Conservation (phyloP, 1,284 basidiomycete species). For the Marasmius fiardii region DNA sequence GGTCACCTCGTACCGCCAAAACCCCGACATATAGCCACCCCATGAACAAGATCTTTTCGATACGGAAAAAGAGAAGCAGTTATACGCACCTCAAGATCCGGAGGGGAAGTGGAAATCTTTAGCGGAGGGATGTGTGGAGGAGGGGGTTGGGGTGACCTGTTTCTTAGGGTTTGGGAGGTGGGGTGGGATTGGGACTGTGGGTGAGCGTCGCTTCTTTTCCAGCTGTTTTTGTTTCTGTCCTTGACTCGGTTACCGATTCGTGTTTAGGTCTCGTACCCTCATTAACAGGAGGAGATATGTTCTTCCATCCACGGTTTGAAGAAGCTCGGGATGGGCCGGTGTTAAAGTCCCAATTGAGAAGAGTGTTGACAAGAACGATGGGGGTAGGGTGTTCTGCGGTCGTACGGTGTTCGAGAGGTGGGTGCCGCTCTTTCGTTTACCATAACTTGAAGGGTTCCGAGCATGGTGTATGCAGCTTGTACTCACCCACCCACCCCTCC, state of each 20-base stretch:
- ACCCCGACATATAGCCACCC: too few relatives aligned
- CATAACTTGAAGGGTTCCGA: too few relatives aligned
- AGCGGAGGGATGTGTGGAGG: conserved; percentile 85
- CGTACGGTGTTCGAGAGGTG: conserved; percentile 86
- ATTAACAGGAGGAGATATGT: conserved; percentile 89
- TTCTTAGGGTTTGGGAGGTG: too few relatives aligned
- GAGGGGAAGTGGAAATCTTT: conserved; percentile 78
- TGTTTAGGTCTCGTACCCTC: conserved; percentile 60
- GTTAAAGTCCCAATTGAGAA: conserved; percentile 71
- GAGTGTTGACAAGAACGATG: conserved; percentile 70
- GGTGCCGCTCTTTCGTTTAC: too few relatives aligned
- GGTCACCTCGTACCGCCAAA: too few relatives aligned
- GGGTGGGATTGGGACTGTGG: too few relatives aligned
- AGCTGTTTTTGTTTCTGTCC: conserved; percentile 7
- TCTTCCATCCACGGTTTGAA: conserved; percentile 90
- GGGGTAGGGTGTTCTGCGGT: conserved; percentile 83
- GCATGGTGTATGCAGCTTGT: too few relatives aligned
- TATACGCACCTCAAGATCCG: conserved; percentile 80
- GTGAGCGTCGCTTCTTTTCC: too few relatives aligned
- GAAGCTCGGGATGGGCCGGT: conserved; percentile 65
- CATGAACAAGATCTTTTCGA: conserved; percentile 80
- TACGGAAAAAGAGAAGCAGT: conserved; percentile 83
- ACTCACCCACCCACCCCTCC: too few relatives aligned
- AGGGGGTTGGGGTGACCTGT: conserved; percentile 91
- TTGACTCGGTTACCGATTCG: conserved; percentile 3